phyloP scores from a whole-genome alignment of 148 eudicot species.

The Rhododendron mucronatum region DNA sequence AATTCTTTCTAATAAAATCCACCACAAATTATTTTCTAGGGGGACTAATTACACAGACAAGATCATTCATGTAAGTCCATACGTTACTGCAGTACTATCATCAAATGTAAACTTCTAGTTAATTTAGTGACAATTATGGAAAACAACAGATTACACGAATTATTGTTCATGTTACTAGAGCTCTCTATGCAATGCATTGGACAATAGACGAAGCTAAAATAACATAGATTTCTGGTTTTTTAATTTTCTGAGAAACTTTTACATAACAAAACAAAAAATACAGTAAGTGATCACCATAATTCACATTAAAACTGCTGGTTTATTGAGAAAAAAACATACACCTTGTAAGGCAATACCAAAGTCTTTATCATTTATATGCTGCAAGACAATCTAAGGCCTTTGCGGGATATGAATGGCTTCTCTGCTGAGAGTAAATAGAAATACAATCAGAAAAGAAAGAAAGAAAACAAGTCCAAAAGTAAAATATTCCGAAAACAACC shows the following conservation, averaged over 20 bases:
- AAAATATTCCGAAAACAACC: background rate
- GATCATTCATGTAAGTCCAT: background rate
- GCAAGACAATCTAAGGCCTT: background rate
- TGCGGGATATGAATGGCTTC: background rate
- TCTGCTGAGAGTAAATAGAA: background rate
- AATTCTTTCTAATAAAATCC: background rate
- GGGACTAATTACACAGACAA: background rate
- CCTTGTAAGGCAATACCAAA: conserved; percentile 14
- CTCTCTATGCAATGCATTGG: background rate
- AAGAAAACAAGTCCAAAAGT: background rate
- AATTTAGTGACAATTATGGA: background rate
- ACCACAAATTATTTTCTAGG: background rate
- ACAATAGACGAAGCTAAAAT: conserved; percentile 1
- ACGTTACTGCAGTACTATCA: background rate
- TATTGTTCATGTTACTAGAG: background rate
- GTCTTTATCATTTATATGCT: conserved; percentile 12
- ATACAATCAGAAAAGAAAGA: background rate
- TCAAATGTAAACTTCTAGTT: background rate
- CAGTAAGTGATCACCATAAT: background rate
- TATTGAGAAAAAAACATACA: background rate
- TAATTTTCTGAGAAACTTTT: background rate
- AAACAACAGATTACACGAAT: background rate
- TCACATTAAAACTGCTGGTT: background rate
- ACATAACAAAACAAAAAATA: background rate
- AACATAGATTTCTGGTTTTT: background rate